These are phyloP conservation scores for Barnettozyma wickerhamii DNA, from an alignment of 805 yeast species.

Conservation along the genomic window DNA sequence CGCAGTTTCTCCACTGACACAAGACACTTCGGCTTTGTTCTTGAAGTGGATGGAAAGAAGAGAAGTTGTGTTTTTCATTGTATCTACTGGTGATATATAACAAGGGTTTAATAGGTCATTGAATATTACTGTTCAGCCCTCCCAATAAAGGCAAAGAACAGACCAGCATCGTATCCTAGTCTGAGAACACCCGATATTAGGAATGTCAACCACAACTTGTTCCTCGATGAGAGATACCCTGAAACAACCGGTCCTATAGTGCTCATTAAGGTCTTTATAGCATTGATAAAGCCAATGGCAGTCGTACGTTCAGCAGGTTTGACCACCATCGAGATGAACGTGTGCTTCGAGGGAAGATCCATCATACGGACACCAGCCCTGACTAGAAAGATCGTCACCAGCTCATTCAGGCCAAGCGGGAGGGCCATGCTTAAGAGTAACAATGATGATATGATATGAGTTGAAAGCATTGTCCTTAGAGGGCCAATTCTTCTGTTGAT, in stretches of 20 bases:
- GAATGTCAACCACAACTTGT: conserved; percentile 39
- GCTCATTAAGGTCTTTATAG: conserved; percentile 38
- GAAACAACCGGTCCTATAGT: conserved; percentile 39
- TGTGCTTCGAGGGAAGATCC: conserved; percentile 47
- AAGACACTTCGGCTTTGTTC: too few species aligned
- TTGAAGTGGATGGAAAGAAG: too few species aligned
- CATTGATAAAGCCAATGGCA: conserved; percentile 41
- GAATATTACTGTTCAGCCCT: neutral
- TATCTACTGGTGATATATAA: too few species aligned
- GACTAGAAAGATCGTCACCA: conserved; percentile 28
- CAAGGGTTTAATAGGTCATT: too few species aligned
- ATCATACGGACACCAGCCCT: conserved; percentile 40
- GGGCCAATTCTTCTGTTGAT: conserved; percentile 42
- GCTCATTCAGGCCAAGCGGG: conserved; percentile 29
- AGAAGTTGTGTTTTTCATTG: too few species aligned
- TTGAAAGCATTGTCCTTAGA: conserved; percentile 39
- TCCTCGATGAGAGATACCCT: conserved; percentile 34
- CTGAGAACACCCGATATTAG: conserved; percentile 38
- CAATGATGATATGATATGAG: conserved; percentile 41
- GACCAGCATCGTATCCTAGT: conserved; percentile 37
- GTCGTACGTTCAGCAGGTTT: conserved; percentile 38
- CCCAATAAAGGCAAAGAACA: conserved; percentile 28
- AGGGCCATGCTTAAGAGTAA: conserved; percentile 36
- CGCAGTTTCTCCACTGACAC: too few species aligned
- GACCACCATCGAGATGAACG: conserved; percentile 39